Conservation (phyloP, 1,284 basidiomycete species). For the Boletus holoroseus region DNA sequence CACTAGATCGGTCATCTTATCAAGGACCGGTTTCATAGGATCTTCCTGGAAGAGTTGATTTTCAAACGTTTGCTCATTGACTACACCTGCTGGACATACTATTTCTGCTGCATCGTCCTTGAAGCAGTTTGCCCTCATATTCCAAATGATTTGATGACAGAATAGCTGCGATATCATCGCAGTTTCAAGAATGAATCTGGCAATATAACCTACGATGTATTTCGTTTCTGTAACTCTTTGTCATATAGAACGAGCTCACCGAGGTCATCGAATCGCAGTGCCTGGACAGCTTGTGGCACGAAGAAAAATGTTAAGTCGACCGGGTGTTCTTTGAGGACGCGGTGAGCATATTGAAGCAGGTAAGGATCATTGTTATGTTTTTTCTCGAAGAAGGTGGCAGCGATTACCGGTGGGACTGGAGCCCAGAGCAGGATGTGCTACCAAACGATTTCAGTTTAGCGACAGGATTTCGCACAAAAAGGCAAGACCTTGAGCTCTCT, state of each 20-base stretch:
- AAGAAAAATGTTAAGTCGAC: slow-evolving; percentile 98
- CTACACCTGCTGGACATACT: slow-evolving; percentile 41
- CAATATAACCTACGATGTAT: slow-evolving; percentile 72
- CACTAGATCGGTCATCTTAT: slow-evolving; percentile 79
- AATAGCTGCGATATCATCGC: slow-evolving; percentile 97
- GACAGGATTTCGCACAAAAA: neutral
- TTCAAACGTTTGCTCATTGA: slow-evolving; percentile 2
- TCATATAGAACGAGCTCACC: slow-evolving; percentile 46
- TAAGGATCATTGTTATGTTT: slow-evolving; percentile 80
- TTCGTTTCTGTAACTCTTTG: slow-evolving; percentile 1
- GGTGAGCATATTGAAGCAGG: slow-evolving; percentile 94
- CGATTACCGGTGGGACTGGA: slow-evolving; percentile 82
- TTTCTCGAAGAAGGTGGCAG: slow-evolving; percentile 82
- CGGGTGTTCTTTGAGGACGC: slow-evolving; percentile 91
- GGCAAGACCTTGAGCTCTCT: slow-evolving; percentile 66
- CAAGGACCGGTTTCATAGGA: slow-evolving; percentile 91
- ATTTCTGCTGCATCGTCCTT: slow-evolving; percentile 85
- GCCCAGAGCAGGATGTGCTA: slow-evolving; percentile 87
- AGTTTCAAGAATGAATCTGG: slow-evolving; percentile 95
- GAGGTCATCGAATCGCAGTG: slow-evolving; percentile 80
- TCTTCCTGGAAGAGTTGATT: slow-evolving; percentile 61
- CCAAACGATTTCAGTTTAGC: slow-evolving; percentile 17
- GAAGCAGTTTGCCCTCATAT: slow-evolving; percentile 99
- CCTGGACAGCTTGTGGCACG: slow-evolving; percentile 97
- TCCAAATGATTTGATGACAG: slow-evolving; percentile 99